A percentile compares a stretch with the other conserved stretches of the same genome.
These are phyloP conservation scores for Huntiella savannae DNA, from an alignment of 2,329 filamentous ascomycete genomes.

Conservation along the genomic window DNA sequence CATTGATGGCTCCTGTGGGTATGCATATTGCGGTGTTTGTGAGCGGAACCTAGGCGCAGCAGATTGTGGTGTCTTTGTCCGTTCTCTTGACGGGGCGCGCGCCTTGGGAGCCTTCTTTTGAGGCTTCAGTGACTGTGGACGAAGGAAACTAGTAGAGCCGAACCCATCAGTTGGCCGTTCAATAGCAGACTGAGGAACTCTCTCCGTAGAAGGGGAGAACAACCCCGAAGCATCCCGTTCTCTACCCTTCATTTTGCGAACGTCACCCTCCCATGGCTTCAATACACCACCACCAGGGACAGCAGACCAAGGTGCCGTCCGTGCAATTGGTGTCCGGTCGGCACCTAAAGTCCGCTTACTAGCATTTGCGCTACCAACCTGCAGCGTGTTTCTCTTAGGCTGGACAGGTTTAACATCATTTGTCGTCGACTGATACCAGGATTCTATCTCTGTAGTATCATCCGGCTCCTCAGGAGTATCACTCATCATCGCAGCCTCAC, in stretches of 20 bases:
- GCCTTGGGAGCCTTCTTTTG: background rate
- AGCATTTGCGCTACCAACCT: background rate
- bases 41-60: background rate
- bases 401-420: background rate
- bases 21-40: background rate
- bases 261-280: background rate
- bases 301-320: background rate
- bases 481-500: slow-evolving; percentile 7
- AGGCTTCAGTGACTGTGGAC: too few relatives aligned
- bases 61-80: background rate
- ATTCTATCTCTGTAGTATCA: background rate
- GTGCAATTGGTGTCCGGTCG: background rate
- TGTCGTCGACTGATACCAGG: slow-evolving; percentile 7
- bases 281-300: background rate
- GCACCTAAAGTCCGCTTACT: background rate
- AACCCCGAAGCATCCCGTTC: background rate
- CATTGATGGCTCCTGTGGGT: background rate
- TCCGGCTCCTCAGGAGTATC: slow-evolving; percentile 5
- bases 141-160: too few relatives aligned
- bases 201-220: background rate
- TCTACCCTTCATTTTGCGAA: background rate
- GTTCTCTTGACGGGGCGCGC: background rate
- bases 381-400: background rate
- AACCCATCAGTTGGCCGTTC: background rate
- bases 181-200: background rate